Conservation (phyloP, 2,329 filamentous ascomycete genomes). For the Lasiodiplodia hormozganensis region DNA sequence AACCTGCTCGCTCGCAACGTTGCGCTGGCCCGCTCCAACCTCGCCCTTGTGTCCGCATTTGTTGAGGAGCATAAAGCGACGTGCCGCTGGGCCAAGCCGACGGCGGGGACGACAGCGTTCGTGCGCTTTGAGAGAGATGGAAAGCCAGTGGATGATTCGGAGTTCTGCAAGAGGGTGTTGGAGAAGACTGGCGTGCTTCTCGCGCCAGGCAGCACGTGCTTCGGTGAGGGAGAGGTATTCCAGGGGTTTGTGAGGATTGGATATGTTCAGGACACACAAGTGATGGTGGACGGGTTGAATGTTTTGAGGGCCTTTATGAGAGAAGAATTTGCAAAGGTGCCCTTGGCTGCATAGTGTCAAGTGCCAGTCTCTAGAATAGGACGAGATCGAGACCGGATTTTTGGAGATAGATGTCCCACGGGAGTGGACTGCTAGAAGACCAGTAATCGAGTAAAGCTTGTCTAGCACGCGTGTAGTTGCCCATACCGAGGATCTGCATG, state of each 20-base stretch:
- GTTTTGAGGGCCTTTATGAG: conserved; percentile 61
- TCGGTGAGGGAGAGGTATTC: conserved; percentile 68
- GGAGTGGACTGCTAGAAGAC: background rate
- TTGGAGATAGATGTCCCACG: conserved; percentile 5
- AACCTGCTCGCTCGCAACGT: conserved; percentile 46
- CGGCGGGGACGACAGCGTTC: conserved; percentile 68
- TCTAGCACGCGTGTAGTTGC: background rate
- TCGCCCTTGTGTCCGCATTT: conserved; percentile 42
- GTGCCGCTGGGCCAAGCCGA: conserved; percentile 72
- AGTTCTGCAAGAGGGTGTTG: conserved; percentile 72
- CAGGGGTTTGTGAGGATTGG: conserved; percentile 79
- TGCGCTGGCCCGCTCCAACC: too few species aligned
- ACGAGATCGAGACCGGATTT: background rate
- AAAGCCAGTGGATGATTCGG: conserved; percentile 70
- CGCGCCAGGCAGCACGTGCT: conserved; percentile 74
- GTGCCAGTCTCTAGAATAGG: background rate
- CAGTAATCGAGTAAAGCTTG: background rate
- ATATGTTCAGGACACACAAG: conserved; percentile 73
- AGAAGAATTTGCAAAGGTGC: conserved; percentile 61
- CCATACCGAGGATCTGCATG: conserved; percentile 6
- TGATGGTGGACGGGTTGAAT: conserved; percentile 70
- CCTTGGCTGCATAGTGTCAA: conserved; percentile 36
- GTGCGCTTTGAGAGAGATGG: conserved; percentile 70
- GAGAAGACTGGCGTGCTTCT: conserved; percentile 76
- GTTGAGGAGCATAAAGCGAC: conserved; percentile 57